Conservation (phyloP, 1,284 basidiomycete species). For the Earliella scabrosa region DNA sequence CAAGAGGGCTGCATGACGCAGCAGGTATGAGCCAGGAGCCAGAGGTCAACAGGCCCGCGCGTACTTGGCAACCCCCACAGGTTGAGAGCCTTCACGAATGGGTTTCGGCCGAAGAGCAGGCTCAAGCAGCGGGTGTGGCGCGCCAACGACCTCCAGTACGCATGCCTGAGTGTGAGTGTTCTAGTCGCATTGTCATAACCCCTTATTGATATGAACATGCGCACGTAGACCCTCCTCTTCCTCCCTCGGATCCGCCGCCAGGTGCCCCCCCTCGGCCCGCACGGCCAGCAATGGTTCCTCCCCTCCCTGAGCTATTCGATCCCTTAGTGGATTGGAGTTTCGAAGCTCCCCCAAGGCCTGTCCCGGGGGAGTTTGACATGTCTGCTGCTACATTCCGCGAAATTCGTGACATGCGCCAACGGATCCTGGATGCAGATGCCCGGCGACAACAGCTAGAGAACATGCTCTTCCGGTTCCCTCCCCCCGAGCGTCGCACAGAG, state of each 20-base stretch:
- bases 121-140: conserved; percentile 10
- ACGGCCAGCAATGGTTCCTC: neutral
- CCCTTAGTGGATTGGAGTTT: too few species aligned
- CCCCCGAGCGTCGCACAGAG: neutral
- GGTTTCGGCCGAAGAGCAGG: conserved; percentile 30
- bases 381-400: neutral
- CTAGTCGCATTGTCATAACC: neutral
- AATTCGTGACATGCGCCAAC: conserved; percentile 7
- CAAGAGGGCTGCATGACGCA: conserved; percentile 5
- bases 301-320: conserved; percentile 1
- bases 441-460: neutral
- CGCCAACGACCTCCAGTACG: conserved; percentile 13
- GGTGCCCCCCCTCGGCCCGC: neutral
- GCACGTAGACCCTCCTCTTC: neutral
- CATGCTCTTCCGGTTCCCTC: neutral
- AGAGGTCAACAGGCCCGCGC: neutral
- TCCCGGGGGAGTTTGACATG: neutral
- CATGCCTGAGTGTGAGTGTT: conserved; percentile 19
- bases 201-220: neutral
- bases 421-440: conserved; percentile 1
- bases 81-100: conserved; percentile 27
- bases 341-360: too few species aligned
- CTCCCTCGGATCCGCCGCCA: neutral
- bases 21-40: neutral
- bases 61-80: conserved; percentile 31